Percentiles rank a stretch among this genome's conserved stretches.
Evolutionary conservation across 2,329 filamentous ascomycete genomes (phyloP).

Genomic region (Fonsecaea erecta): DNA sequence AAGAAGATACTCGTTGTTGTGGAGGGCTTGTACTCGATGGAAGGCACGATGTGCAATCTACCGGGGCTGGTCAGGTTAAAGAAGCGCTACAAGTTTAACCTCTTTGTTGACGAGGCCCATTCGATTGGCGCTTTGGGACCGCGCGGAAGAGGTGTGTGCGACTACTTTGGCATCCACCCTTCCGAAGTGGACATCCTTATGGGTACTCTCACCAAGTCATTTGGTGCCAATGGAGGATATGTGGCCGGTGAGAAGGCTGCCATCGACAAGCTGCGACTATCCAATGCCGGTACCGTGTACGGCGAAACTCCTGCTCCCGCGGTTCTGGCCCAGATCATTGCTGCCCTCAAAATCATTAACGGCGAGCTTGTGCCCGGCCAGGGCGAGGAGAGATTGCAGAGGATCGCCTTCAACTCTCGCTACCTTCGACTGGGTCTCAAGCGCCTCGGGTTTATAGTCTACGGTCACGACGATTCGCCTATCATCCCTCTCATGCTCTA

Average conservation of each 20-base stretch:
- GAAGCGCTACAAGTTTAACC: constrained; percentile 93
- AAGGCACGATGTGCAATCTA: constrained; percentile 98
- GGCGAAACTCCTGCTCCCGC: constrained; percentile 87
- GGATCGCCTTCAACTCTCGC: constrained; percentile 96
- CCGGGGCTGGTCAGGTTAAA: constrained; percentile 85
- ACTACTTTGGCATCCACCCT: constrained; percentile 93
- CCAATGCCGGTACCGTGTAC: constrained; percentile 83
- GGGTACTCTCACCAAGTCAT: constrained; percentile 98
- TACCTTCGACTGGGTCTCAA: constrained; percentile 98
- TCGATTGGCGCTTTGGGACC: constrained; percentile 92
- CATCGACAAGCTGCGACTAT: constrained; percentile 86
- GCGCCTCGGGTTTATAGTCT: constrained; percentile 93
- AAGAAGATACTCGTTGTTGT: constrained; percentile 98
- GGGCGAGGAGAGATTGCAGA: constrained; percentile 91
- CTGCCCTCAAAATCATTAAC: constrained; percentile 83
- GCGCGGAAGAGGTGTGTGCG: constrained; percentile 87
- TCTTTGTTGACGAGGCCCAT: constrained; percentile 96
- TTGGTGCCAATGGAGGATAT: constrained; percentile 97
- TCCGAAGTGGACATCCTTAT: constrained; percentile 91
- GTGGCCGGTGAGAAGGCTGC: constrained; percentile 86
- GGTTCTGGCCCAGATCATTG: constrained; percentile 87
- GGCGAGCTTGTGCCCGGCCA: constrained; percentile 88
- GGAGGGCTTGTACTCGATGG: constrained; percentile 98
- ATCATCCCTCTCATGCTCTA: constrained; percentile 95
- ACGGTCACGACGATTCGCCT: constrained; percentile 95